A percentile compares a stretch with the other conserved stretches of the same genome.
Conservation (phyloP, 2,329 filamentous ascomycete genomes). For the Ascochyta fabae region DNA sequence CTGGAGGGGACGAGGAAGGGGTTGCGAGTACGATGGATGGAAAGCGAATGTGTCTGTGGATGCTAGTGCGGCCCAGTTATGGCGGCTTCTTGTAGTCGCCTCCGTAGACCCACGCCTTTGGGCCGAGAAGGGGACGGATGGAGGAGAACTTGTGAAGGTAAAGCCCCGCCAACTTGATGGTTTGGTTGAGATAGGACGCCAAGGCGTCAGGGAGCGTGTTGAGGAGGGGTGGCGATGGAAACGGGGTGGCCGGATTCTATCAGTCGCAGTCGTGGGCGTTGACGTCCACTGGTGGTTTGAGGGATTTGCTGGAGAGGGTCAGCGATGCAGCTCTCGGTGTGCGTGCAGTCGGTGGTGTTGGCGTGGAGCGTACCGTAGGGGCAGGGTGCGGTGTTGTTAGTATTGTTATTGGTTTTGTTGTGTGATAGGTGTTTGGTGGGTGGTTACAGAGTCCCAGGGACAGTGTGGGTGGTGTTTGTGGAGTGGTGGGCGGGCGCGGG, state of each 20-base stretch:
- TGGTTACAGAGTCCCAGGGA: slow-evolving; percentile 34
- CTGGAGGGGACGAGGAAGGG: slow-evolving; percentile 30
- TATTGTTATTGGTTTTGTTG: not conserved
- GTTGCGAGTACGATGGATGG: slow-evolving; percentile 22
- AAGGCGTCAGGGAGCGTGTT: slow-evolving; percentile 41
- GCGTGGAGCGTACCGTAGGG: slow-evolving; percentile 5
- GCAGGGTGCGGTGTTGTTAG: not conserved
- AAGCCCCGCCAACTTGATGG: slow-evolving; percentile 95
- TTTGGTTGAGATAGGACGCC: slow-evolving; percentile 54
- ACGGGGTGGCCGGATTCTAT: slow-evolving; percentile 26
- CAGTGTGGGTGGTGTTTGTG: slow-evolving; percentile 28
- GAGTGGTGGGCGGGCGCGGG: slow-evolving; percentile 20
- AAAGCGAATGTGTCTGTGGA: slow-evolving; percentile 18
- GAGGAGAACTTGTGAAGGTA: slow-evolving; percentile 73
- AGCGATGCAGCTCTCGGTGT: slow-evolving; percentile 20
- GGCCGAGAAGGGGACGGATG: slow-evolving; percentile 89
- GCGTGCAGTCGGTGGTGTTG: slow-evolving; percentile 17
- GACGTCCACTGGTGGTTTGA: slow-evolving; percentile 22
- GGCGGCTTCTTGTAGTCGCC: slow-evolving; percentile 91
- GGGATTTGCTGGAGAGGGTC: slow-evolving; percentile 22
- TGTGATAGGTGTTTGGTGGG: not conserved
- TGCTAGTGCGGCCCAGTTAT: slow-evolving; percentile 71
- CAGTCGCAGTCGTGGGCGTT: slow-evolving; percentile 36
- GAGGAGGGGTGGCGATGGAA: slow-evolving; percentile 27
- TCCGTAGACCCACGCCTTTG: slow-evolving; percentile 93